Base-by-base conservation (phyloP, 371 early-diverging fungal species). In the Syncephalastrum contaminatum region DNA sequence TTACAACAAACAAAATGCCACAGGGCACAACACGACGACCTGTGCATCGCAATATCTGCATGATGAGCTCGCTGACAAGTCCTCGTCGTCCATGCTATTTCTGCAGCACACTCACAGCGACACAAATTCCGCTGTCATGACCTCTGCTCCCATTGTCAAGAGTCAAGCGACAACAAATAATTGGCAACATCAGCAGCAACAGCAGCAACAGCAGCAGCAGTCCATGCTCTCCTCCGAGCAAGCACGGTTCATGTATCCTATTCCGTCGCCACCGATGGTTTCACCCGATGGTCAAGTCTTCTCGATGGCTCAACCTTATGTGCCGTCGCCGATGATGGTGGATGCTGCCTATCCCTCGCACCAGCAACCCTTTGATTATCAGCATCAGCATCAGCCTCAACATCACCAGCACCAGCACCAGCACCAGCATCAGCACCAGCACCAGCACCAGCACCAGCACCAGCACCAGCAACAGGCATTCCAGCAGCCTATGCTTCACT, bases 121-220 rank as follows among this genome's bases (percentile, higher is more conserved):
- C 10, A 2, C 10, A 10, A 30, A 6, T 10, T 5, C 36, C 10
- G 36, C 48, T 51, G 24, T 51, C n/a, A 43, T 57, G 18, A 56
- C 62, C 30, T 48, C 57, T 41, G 62, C 57, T 24, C 62, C 62
- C 19, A 48, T 62, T 20, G 62, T 62, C 18, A 62, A 62, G 41
- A 62, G 63, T 41, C 63, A 62, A 54, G 58, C 50, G 43, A 18
- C 40, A 36, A 58, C 18, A 27, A 58, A 51, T 36, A 43, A 49
- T 8, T 30, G 36, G 36, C 52, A 48, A 27, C 50, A 54, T 10
- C 47, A 46, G n/a, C 39, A 25, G 14, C 48, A 42, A 43, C 53
- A 53, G 12, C 53, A 18, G 24, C 53, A 41, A 12, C 53, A 41
- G 22, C 55, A 47, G 7, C 20, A 25, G 36, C 43, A 12, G 24